Evolutionary conservation across 345 rosid species (phyloP), one percentile per base, ranked within the genome.

Genomic region (Eucalyptus leucophloia): DNA sequence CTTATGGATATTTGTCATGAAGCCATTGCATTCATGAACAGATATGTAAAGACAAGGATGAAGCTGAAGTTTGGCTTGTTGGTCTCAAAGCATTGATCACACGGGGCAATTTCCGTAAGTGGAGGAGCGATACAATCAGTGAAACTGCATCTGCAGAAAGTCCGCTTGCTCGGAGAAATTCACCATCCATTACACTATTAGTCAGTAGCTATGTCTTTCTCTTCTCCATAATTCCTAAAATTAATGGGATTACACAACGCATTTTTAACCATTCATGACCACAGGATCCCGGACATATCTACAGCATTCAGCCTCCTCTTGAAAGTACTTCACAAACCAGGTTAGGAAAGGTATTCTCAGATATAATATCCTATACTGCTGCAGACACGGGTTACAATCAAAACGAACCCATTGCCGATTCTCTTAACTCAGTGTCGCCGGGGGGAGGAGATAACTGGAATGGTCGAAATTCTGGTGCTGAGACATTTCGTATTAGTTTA

Each of bases 11-110:
- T 2, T 32, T 21, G 47, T 77, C 83, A 77, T 77, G 28, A 42
- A 47, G 83, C 83, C 45, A 21, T 77, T 77, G 83, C 5, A 7
- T 54, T 83, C 89, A 65, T 92, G 90, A 86, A 88, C 95, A 97
- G 99, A 96, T 97, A 90, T 96, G 99, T 89, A 97, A 97, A 92
- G 99, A 96, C 95, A 97, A 96, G 93, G 99, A 96, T 88, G 99
- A 97, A 94, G 99, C 99, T 88, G 99, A 97, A 92, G 95, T 97
- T 90, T 96, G 99, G 99, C 95, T 97, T 90, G 95, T 92, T 88
- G 98, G 98, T 90, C 94, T 97, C 72, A 95, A 96, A 92, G 96
- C 96, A 82, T 89, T 96, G 91, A 94, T 93, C 77, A 89, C 94
- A 86, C 92, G 91, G 44, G 92, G 92, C 87, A 92, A 91, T 90